These are phyloP conservation scores for Phyllosticta paracitricarpa DNA, from an alignment of 2,329 filamentous ascomycete genomes.

Conservation along the genomic window DNA sequence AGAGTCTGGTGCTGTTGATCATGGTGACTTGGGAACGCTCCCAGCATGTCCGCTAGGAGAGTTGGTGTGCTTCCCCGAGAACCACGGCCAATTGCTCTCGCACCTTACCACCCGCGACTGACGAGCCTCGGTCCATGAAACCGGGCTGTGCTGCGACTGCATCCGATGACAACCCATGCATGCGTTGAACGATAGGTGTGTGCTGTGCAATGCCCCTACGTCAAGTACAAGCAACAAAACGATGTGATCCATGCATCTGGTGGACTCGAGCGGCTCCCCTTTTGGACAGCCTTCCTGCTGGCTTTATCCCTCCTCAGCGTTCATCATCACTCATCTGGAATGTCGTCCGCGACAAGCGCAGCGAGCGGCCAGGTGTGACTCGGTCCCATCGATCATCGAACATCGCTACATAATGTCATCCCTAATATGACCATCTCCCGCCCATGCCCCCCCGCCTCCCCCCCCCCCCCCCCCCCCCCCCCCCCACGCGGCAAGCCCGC, in stretches of 20 bases:
- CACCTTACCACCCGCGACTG: slow-evolving; percentile 1
- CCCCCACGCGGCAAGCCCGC: slow-evolving; percentile 8
- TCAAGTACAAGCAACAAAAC: not conserved
- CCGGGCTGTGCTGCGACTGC: slow-evolving; percentile 6
- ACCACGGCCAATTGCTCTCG: not conserved
- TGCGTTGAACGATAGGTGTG: slow-evolving; percentile 6
- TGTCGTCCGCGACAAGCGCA: slow-evolving; percentile 8
- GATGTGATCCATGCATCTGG: slow-evolving; percentile 1
- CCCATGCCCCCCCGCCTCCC: not conserved
- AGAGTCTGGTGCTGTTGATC: slow-evolving; percentile 8
- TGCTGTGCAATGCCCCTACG: not conserved
- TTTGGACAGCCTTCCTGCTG: slow-evolving; percentile 4
- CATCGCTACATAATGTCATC: slow-evolving; percentile 9
- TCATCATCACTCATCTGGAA: slow-evolving; percentile 7
- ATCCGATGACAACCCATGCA: slow-evolving; percentile 6
- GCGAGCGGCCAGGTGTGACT: slow-evolving; percentile 1
- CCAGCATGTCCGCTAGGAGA: slow-evolving; percentile 1
- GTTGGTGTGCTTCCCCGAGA: slow-evolving; percentile 4
- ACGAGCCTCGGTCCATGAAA: slow-evolving; percentile 8
- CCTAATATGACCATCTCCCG: slow-evolving; percentile 9
- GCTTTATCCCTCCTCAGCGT: not conserved
- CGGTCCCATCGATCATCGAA: slow-evolving; percentile 10
- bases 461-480: not conserved
- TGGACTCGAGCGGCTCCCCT: not conserved
- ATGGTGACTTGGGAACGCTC: not conserved